Base-by-base conservation (phyloP, 331 rosid genomes). In the Acacia pycnantha region DNA sequence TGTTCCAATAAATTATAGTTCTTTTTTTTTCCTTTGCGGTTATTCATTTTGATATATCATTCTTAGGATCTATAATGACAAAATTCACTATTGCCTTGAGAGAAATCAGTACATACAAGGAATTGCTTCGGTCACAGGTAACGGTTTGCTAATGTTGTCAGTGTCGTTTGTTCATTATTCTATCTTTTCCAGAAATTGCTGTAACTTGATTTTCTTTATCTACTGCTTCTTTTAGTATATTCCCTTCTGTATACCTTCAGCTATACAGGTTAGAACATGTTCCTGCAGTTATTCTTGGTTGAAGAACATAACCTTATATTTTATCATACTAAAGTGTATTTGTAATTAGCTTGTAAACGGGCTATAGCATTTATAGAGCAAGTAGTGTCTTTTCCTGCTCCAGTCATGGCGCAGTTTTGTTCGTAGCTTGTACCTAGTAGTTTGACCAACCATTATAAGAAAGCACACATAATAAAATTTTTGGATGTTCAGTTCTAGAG, bases 51-150 rank as follows among this genome's bases (percentile, higher is more conserved):
- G 46, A 78, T 22, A 37, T 58, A 68, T 26, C 73, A 61, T 81
- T 70, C 77, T 79, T 76, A 90, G 97, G 92, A 86, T 89, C 89
- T 69, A 82, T 79, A 73, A 84, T 90, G 85, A 69, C 85, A 69
- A 90, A 86, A 80, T 92, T 87, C 46, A 87, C 94, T 46, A n/a
- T 82, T 83, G 91, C 90, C 43, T 80, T 90, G 70, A 90, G 97
- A 82, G 92, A 92, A 88, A 87, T 92, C 41, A 67, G 83, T 74
- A 86, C 90, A 33, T 87, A 82, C 78, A 92, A 92, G 82, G 94
- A 90, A 82, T 83, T 88, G 80, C 90, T 92, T 77, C 88, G 91
- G 53, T 85, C 87, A 10, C 92, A 87, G 87, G 94, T 89, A 69
- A 77, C 74, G 35, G 11, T 66, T 81, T 75, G 43, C 14, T 70